These are phyloP conservation scores for Phytopythium mirpurense DNA, from an alignment of 352 stramenopile genomes.

Conservation along the genomic window DNA sequence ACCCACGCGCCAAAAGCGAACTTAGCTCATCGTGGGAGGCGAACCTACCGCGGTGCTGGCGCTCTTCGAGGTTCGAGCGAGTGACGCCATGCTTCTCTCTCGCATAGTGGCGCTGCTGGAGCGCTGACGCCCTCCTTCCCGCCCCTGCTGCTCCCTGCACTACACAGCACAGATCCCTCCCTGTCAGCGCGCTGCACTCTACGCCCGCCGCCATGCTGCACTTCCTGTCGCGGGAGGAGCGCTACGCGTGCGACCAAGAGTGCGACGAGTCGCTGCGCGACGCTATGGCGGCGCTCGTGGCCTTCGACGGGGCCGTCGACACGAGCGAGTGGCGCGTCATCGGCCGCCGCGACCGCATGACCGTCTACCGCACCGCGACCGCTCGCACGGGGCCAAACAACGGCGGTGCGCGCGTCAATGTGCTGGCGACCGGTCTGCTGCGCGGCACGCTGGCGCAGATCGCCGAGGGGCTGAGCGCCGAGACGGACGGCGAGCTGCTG, in stretches of 20 bases:
- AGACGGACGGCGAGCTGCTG: constrained; percentile 29
- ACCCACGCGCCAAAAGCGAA: too few species aligned
- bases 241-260: constrained; percentile 27
- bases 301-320: constrained; percentile 33
- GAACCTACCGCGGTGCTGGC: neutral
- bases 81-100: too few species aligned
- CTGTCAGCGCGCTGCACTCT: too few species aligned
- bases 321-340: constrained; percentile 28
- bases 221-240: constrained; percentile 29
- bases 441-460: constrained; percentile 28
- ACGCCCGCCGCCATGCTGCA: constrained; percentile 16
- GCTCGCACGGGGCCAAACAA: neutral
- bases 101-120: too few species aligned
- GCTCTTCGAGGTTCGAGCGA: neutral
- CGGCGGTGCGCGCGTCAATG: constrained; percentile 7
- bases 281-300: constrained; percentile 30
- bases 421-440: constrained; percentile 43
- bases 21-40: neutral
- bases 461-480: constrained; percentile 33
- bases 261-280: constrained; percentile 47
- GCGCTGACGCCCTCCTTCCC: too few species aligned
- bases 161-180: too few species aligned
- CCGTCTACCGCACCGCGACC: constrained; percentile 21
- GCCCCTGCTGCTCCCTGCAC: too few species aligned
- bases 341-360: constrained; percentile 29